phyloP scores from a whole-genome alignment of 768 basidiomycete species.

The Postia placenta region DNA sequence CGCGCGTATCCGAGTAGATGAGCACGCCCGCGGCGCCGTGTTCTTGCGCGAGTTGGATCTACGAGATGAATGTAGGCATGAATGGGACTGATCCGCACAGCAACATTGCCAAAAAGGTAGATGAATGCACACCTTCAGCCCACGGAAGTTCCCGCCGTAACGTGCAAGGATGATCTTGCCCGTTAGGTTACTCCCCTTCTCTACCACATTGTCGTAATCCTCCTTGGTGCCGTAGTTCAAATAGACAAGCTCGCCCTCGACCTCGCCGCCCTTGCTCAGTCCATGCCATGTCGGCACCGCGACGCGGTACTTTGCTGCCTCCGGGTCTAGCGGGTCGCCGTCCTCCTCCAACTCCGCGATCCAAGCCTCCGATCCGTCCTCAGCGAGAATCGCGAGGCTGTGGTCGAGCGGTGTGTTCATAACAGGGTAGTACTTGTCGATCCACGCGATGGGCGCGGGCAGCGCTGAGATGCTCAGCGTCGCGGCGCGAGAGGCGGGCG shows the following conservation, averaged over 20 bases:
- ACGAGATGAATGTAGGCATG: neutral
- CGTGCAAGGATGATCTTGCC: constrained; percentile 76
- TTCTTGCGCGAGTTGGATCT: constrained; percentile 81
- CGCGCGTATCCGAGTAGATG: constrained; percentile 82
- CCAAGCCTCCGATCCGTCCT: constrained; percentile 58
- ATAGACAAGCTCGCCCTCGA: constrained; percentile 65
- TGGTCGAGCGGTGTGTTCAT: constrained; percentile 73
- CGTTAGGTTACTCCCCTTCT: constrained; percentile 61
- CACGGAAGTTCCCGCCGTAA: constrained; percentile 78
- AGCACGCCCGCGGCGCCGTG: constrained; percentile 72
- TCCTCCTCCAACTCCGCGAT: constrained; percentile 68
- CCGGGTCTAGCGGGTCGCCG: constrained; percentile 68
- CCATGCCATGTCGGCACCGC: constrained; percentile 82
- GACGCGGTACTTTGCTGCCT: constrained; percentile 60
- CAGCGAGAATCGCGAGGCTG: constrained; percentile 57
- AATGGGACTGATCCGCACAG: neutral
- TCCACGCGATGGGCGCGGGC: constrained; percentile 62
- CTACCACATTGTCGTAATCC: constrained; percentile 63
- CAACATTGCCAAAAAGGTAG: no score
- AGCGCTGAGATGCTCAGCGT: constrained; percentile 47
- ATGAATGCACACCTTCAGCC: constrained; percentile 60
- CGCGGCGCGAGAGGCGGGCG: constrained; percentile 55
- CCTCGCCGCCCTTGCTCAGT: constrained; percentile 70
- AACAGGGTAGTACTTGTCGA: constrained; percentile 84
- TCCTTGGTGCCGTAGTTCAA: constrained; percentile 75